A percentile compares a stretch with the other conserved stretches of the same genome.
phyloP scores from a whole-genome alignment of 164 flowering plant species.

The Hamamelis virginiana region DNA sequence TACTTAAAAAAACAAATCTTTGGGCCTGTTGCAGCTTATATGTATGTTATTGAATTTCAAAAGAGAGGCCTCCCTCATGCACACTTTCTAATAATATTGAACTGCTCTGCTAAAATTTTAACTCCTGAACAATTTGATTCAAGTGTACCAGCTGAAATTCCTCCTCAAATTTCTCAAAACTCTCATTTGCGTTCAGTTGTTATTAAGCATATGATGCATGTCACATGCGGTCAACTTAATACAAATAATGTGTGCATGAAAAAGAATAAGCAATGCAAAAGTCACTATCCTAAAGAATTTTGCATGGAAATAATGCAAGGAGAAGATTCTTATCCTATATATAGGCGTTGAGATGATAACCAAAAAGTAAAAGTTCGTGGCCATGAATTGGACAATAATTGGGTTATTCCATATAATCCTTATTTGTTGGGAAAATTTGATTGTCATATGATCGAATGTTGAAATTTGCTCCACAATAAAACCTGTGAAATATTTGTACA shows the following conservation, averaged over 20 bases:
- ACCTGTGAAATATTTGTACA: no score
- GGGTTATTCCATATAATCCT: neutral
- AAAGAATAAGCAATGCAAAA: no score
- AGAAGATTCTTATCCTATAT: no score
- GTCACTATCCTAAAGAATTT: no score
- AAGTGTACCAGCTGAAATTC: neutral
- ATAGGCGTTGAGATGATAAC: no score
- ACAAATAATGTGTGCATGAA: no score
- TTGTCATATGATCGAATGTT: neutral
- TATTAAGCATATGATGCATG: neutral
- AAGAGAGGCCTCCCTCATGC: neutral
- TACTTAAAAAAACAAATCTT: neutral
- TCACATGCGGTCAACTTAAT: neutral
- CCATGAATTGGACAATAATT: neutral
- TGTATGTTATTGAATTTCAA: no score
- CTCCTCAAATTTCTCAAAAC: no score
- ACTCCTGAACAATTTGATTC: neutral
- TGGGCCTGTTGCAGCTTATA: neutral
- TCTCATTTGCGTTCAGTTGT: no score
- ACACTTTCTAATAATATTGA: neutral
- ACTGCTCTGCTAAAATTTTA: neutral
- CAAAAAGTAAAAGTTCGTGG: no score
- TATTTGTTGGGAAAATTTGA: neutral
- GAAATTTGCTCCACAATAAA: neutral
- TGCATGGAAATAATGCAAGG: neutral